Base-by-base conservation (phyloP, 2,329 filamentous ascomycete species). In the Aphanocladium album region DNA sequence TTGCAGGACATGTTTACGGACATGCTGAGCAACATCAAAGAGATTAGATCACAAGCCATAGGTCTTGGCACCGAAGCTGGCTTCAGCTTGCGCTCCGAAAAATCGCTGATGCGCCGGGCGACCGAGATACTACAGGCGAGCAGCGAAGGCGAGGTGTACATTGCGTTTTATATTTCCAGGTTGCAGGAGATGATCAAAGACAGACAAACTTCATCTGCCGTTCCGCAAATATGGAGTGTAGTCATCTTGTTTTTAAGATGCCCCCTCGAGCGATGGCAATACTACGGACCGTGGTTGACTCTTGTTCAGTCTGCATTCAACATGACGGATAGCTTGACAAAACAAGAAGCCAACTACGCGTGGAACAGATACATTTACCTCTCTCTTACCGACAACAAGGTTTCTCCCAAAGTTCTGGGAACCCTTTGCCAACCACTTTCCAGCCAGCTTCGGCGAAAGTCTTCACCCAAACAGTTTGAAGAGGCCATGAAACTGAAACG, bases 151-250 rank as follows among this genome's bases (percentile, higher is more conserved):
- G 82, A 83, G 52, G 86, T 79, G 19, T 90, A 92, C 67, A 85
- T 88, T 41, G 83, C 88, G 11, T 88, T 87, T 67, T 87, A 93
- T 65, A 83, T 84, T 45, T 79, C 83, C 21, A 83, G 85, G 35
- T 78, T 98, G 57, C 83, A 82, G 60, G 78, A 80, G 12, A 90
- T 95, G 86, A 80, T 88, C 27, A 83, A 86, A 64, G 80, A 83
- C 53, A 86, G 80, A 64, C 82, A 74, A 50, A 62, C 65, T 12
- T 62, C 70, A 25, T 73, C 80, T 0, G 80, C 85, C 43, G 92
- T 96, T 0, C 93, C 95, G 6, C 89, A 92, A 65, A 90, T 98
- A 23, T 98, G 93, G 93, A 89, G 89, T 62, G 84, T 91, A 39
- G 79, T 96, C 2, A 85, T 93, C 7, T 80, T 96, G 2, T 85